Evolutionary conservation across 257 asterid genomes (phyloP).

Genomic region (Nicotiana benthamiana): DNA sequence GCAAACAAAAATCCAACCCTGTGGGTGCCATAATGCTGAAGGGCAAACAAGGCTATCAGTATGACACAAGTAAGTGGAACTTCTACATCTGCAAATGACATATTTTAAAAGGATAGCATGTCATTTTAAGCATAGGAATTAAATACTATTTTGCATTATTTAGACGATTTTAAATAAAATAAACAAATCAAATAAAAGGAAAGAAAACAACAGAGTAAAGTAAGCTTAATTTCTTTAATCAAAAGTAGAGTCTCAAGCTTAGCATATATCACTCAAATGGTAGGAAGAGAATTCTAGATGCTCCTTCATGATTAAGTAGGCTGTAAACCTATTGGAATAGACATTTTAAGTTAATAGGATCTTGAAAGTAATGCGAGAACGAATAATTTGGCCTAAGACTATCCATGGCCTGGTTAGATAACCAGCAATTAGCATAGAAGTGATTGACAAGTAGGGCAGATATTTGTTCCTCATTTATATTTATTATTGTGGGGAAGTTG

Average conservation of each 20-base stretch:
- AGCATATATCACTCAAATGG: not conserved
- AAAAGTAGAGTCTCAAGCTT: not conserved
- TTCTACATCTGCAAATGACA: constrained; percentile 71
- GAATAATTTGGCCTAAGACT: not conserved
- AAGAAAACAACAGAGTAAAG: not conserved
- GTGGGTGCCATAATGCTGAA: constrained; percentile 97
- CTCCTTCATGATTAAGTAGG: not conserved
- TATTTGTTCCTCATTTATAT: not conserved
- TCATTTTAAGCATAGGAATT: not conserved
- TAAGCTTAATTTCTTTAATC: not conserved
- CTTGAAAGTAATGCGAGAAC: not conserved
- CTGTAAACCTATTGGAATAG: not conserved
- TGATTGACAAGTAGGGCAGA: not conserved
- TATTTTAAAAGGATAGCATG: constrained; percentile 15
- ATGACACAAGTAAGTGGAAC: constrained; percentile 77
- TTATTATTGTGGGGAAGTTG: not conserved
- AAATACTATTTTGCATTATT: not conserved
- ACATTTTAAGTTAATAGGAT: not conserved
- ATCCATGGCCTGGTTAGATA: not conserved
- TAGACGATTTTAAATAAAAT: not conserved
- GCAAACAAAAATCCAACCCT: constrained; percentile 96
- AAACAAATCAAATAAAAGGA: not conserved
- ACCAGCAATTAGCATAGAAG: not conserved
- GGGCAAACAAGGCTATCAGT: constrained; percentile 85
- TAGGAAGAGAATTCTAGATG: not conserved